Evolutionary conservation across 2,329 filamentous ascomycete genomes (phyloP), one percentile per base, ranked within the genome.

Genomic region (Penicillium freii): DNA sequence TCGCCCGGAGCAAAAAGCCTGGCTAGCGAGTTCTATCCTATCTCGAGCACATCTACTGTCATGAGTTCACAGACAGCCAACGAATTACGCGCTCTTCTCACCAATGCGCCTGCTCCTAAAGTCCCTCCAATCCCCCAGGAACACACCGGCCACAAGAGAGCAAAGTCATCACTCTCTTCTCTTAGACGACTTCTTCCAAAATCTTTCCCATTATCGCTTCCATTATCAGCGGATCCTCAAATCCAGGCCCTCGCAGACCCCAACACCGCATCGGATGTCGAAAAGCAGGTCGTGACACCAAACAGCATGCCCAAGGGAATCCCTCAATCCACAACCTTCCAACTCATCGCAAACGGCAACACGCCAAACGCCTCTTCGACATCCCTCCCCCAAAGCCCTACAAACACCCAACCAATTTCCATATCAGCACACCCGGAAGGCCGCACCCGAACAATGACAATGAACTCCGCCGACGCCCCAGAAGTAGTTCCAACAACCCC

Each of bases 161-260:
- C 66, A 27, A 71, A 74, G 31, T 74, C 73, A 3, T 75, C 73
- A 2, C 51, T 71, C 1, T 74, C 73, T 0, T 75, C 72, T 3
- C 51, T 72, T n/a, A 63, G 65, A 27, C 69, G 65, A 34, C 69
- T 73, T 17, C 63, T 75, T 8, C 73, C 71, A 17, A 75, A 69
- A 29, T 48, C 64, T 3, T 67, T 72, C 19, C 61, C 66, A 1
- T 21, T 66, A 2, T 73, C 68, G 1, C 51, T 69, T 6, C 69
- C 72, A 40, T 54, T 75, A 23, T 75, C 72, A 31, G 65, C 66
- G 2, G 73, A 75, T 51, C 73, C 73, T 38, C 70, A 75, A 39
- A 75, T 75, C 34, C 68, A 67, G 0, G 73, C 72, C 17, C 67
- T 75, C 3, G 64, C 67, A 6, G 67, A 72, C 29, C 65, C 69